Evolutionary conservation across 2,329 filamentous ascomycete species (phyloP).

Genomic region (Exophiala spinifera): DNA sequence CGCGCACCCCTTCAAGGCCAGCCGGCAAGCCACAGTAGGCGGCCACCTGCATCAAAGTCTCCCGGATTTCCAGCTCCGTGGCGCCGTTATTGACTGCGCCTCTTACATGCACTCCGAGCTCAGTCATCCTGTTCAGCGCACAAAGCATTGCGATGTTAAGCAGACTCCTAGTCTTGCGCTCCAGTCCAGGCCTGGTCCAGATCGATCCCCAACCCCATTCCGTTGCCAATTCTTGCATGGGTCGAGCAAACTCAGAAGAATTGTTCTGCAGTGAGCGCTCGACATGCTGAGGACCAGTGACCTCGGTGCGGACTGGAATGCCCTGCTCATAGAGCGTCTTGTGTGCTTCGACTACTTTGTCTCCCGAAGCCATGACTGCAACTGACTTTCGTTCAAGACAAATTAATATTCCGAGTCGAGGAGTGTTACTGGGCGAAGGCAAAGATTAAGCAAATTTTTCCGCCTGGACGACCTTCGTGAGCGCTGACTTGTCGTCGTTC

Average conservation of each 20-base stretch:
- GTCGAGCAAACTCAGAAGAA: conserved; percentile 56
- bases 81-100: conserved; percentile 63
- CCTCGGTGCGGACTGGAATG: conserved; percentile 57
- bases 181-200: conserved; percentile 62
- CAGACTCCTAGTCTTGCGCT: conserved; percentile 59
- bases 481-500: no score
- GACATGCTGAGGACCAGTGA: conserved; percentile 62
- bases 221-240: conserved; percentile 62
- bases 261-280: conserved; percentile 46
- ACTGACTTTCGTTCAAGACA: neutral
- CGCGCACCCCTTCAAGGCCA: conserved; percentile 41
- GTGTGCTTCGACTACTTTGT: conserved; percentile 37
- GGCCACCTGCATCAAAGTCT: conserved; percentile 38
- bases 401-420: neutral
- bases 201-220: conserved; percentile 63
- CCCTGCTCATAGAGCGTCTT: conserved; percentile 60
- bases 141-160: conserved; percentile 65
- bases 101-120: conserved; percentile 60
- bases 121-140: conserved; percentile 57
- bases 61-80: conserved; percentile 60
- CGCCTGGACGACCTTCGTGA: no score
- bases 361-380: conserved; percentile 15
- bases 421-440: neutral
- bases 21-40: conserved; percentile 45
- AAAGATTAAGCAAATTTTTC: neutral